Conservation (phyloP, 495 filamentous ascomycete species). For the Aspergillus biplanus region DNA sequence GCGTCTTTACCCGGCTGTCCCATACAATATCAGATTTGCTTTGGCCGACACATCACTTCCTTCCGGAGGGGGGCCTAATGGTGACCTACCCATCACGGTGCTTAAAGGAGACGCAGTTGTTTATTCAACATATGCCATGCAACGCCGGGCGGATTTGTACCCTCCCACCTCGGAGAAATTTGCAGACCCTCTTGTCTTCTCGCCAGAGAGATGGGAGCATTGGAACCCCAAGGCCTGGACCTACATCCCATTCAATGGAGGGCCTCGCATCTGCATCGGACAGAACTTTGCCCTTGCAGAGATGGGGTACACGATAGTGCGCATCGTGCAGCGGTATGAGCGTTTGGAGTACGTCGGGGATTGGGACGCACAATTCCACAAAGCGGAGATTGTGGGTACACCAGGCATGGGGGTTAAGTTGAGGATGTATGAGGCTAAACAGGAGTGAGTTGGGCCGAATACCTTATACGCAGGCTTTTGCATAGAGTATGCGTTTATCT, state of each 20-base stretch:
- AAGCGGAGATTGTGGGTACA: constrained; percentile 15
- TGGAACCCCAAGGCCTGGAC: constrained; percentile 9
- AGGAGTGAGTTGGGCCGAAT: not conserved
- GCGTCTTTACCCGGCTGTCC: constrained; percentile 13
- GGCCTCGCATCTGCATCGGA: constrained; percentile 18
- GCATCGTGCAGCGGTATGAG: constrained; percentile 15
- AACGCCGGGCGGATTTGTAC: constrained; percentile 14
- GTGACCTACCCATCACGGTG: constrained; percentile 15
- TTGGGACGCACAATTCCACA: constrained; percentile 13
- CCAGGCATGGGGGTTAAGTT: constrained; percentile 8
- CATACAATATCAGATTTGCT: constrained; percentile 16
- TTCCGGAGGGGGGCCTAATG: constrained; percentile 11
- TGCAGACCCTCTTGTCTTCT: constrained; percentile 14
- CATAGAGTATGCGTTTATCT: not conserved
- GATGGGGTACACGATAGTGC: constrained; percentile 19
- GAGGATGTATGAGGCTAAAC: constrained; percentile 7
- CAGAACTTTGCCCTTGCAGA: constrained; percentile 19
- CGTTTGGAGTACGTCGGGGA: constrained; percentile 12
- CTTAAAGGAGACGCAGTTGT: constrained; percentile 14
- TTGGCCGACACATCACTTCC: constrained; percentile 10
- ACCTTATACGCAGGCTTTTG: not conserved
- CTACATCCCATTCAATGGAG: constrained; percentile 16
- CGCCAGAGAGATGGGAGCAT: constrained; percentile 10
- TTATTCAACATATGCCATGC: constrained; percentile 16
- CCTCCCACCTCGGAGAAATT: constrained; percentile 10